Percentiles rank a stretch among this genome's conserved stretches.
Conservation (phyloP, 768 basidiomycete species). For the Mycena capillaripes region DNA sequence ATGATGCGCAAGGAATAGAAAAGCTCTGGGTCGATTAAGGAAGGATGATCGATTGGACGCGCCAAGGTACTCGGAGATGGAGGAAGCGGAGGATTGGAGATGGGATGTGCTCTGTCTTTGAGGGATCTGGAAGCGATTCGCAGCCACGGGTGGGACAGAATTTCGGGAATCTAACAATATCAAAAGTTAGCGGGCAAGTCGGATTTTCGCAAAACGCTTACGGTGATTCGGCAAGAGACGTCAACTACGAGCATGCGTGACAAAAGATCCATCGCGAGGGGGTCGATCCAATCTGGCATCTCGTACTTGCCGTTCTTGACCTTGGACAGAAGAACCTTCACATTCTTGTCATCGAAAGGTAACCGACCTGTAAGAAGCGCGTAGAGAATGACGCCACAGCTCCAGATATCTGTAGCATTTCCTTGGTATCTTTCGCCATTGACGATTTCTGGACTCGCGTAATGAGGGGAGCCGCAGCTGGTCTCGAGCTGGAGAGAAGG, state of each 20-base stretch:
- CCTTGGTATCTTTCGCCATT: conserved; percentile 92
- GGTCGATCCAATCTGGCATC: conserved; percentile 85
- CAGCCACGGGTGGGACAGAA: conserved; percentile 90
- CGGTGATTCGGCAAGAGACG: conserved; percentile 83
- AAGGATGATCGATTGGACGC: conserved; percentile 74
- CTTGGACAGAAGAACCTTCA: conserved; percentile 81
- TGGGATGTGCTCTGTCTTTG: conserved; percentile 44
- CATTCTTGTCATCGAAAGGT: conserved; percentile 95
- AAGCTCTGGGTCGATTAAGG: conserved; percentile 82
- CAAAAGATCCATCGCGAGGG: conserved; percentile 88
- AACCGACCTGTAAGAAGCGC: conserved; percentile 91
- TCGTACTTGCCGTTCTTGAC: conserved; percentile 91
- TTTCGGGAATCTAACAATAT: conserved; percentile 81
- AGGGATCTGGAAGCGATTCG: conserved; percentile 54
- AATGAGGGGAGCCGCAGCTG: conserved; percentile 96
- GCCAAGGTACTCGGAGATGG: conserved; percentile 80
- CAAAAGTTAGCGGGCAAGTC: neutral
- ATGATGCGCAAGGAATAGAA: conserved; percentile 85
- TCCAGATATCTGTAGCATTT: conserved; percentile 95
- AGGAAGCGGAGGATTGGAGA: conserved; percentile 57
- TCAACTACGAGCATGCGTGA: conserved; percentile 92
- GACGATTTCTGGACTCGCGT: conserved; percentile 97
- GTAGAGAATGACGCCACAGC: conserved; percentile 94
- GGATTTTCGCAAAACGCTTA: conserved; percentile 52
- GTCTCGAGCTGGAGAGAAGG: conserved; percentile 90